These are phyloP conservation scores for Eucalyptus albens DNA, from an alignment of 345 rosid species.

Conservation along the genomic window DNA sequence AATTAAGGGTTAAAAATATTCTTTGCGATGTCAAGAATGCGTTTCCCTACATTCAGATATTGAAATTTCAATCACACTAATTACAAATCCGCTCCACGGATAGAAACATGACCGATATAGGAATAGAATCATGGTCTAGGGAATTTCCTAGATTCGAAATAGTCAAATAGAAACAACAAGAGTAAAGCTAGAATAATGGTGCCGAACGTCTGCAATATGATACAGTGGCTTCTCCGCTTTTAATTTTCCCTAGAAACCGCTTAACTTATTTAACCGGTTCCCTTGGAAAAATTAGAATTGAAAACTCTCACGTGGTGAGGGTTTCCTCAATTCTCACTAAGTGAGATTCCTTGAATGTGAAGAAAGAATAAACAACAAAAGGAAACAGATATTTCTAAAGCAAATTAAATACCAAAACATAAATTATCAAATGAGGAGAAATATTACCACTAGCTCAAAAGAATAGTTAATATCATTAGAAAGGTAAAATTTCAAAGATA, in stretches of 20 bases:
- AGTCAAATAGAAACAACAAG: not conserved
- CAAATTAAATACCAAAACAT: not conserved
- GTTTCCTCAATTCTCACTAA: not conserved
- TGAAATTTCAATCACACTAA: not conserved
- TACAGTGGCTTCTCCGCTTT: not conserved
- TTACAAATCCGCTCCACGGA: not conserved
- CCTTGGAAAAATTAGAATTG: not conserved
- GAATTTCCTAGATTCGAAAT: not conserved
- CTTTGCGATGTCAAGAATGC: not conserved
- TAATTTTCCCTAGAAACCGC: not conserved
- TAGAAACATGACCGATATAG: not conserved
- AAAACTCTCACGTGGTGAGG: not conserved
- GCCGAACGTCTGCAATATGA: not conserved
- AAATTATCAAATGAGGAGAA: not conserved
- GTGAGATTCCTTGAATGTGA: not conserved
- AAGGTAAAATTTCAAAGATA: not conserved
- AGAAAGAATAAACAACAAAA: not conserved
- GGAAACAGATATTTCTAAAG: not conserved
- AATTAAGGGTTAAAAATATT: not conserved
- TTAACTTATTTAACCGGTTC: not conserved
- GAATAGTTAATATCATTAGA: not conserved
- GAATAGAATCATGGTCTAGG: not conserved
- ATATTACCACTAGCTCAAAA: not conserved
- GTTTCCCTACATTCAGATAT: not conserved
- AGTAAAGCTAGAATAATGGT: not conserved